These are phyloP conservation scores for Colletotrichum karsti DNA, from an alignment of 2,329 filamentous ascomycete species.

Conservation along the genomic window DNA sequence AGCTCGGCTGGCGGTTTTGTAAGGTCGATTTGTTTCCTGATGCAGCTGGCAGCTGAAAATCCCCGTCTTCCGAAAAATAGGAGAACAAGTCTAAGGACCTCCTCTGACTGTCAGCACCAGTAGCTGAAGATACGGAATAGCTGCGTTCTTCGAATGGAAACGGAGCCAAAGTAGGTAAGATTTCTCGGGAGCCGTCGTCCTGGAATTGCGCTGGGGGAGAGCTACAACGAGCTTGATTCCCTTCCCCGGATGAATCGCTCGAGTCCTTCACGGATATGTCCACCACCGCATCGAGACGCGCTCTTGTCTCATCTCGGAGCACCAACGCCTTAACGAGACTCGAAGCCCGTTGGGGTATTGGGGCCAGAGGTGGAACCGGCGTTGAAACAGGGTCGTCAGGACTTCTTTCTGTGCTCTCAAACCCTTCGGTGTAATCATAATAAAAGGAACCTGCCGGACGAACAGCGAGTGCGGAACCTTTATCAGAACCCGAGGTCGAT, in stretches of 20 bases:
- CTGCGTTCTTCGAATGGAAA: slow-evolving; percentile 9
- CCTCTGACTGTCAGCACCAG: neutral
- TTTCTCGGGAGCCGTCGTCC: neutral
- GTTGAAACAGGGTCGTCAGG: neutral
- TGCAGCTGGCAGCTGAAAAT: neutral
- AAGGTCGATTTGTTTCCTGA: neutral
- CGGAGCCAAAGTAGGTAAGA: neutral
- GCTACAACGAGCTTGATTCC: neutral
- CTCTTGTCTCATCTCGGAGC: slow-evolving; percentile 33
- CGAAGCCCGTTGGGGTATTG: slow-evolving; percentile 38
- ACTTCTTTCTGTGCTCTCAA: slow-evolving; percentile 44
- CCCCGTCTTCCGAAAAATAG: neutral
- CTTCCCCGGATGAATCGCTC: slow-evolving; percentile 22
- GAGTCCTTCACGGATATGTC: slow-evolving; percentile 29
- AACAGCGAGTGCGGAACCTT: slow-evolving; percentile 35
- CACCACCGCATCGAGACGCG: slow-evolving; percentile 23
- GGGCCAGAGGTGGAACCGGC: slow-evolving; percentile 37
- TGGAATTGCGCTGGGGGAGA: neutral
- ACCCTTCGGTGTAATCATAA: slow-evolving; percentile 63
- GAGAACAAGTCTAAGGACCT: neutral
- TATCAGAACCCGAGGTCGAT: slow-evolving; percentile 32
- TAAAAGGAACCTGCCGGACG: slow-evolving; percentile 49
- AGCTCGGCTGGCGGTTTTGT: too few species aligned
- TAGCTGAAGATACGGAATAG: neutral
- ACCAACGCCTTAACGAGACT: slow-evolving; percentile 36